Evolutionary conservation across 1,284 basidiomycete species (phyloP), one percentile per base, ranked within the genome.

Genomic region (Cystobasidium slooffiae): DNA sequence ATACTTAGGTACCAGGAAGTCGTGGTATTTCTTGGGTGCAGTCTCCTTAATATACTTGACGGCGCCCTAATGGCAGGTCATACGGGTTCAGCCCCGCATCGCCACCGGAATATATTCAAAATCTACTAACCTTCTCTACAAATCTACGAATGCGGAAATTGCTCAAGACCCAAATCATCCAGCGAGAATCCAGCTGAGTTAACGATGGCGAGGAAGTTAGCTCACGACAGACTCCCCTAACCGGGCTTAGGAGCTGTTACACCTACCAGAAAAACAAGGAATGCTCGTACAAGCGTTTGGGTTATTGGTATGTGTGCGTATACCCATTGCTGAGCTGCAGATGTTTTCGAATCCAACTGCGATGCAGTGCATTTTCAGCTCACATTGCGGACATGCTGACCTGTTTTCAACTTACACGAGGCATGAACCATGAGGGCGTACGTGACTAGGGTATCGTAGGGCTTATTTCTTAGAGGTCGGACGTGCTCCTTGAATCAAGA

Each of bases 21-120:
- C 68, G 61, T 78, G 79, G 67, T 80, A 80, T 49, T 77, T 73
- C 43, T 76, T 62, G 1, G 79, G 79, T 0, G 79, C 78, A 6
- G 73, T 76, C 31, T 69, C 76, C 20, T 68, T 43, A 7, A 80
- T 77, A 66, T 80, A 77, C 9, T 75, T 65, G 5, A 56, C 43
- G 3, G 39, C 37, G 8, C n/a, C n/a, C n/a, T n/a, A n/a, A n/a
- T n/a, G n/a, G n/a, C n/a, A n/a, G n/a, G n/a, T n/a, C n/a, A n/a
- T n/a, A n/a, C n/a, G n/a, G n/a, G n/a, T n/a, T n/a, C n/a, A n/a
- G n/a, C n/a, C n/a, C n/a, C n/a, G n/a, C n/a, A 7, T 31, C 44
- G 24, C 7, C n/a, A 44, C 6, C 5, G 7, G 41, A 63, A 6
- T 12, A 31, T 10, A 39, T 12, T 24, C 10, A 12, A 59, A 31